phyloP scores from a whole-genome alignment of 352 stramenopile genomes.

The Phytopythium chamaehyphon region DNA sequence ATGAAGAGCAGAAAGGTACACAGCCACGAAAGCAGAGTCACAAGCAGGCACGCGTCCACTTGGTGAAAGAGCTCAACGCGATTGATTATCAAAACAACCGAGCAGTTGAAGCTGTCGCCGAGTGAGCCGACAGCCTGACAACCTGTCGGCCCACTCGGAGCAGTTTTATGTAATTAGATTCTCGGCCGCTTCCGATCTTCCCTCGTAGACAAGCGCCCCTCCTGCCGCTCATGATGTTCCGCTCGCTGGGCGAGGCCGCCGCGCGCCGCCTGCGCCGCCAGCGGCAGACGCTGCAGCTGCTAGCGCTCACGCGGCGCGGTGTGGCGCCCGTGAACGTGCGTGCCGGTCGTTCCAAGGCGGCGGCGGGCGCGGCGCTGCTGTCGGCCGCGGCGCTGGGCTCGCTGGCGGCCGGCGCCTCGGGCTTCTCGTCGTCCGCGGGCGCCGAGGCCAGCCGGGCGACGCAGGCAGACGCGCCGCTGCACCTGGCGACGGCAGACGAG shows the following conservation, averaged over 20 bases:
- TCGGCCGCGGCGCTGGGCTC: conserved; percentile 23
- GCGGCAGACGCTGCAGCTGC: conserved; percentile 23
- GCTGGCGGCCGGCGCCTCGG: conserved; percentile 10
- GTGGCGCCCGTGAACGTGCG: conserved; percentile 17
- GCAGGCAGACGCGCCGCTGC: conserved; percentile 15
- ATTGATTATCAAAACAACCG: no score
- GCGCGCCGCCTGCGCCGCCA: conserved; percentile 1
- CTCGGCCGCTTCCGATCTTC: no score
- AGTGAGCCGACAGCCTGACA: no score
- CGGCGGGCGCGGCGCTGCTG: conserved; percentile 11
- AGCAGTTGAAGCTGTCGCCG: no score
- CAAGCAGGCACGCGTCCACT: no score
- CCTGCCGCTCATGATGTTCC: no score
- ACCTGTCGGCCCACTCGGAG: no score
- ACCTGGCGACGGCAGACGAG: conserved; percentile 48
- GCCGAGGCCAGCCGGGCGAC: conserved; percentile 9
- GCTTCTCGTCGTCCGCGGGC: conserved; percentile 20
- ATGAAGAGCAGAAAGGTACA: no score
- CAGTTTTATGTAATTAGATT: no score
- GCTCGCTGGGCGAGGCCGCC: background rate
- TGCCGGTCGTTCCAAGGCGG: conserved; percentile 10
- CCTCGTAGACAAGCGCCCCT: no score
- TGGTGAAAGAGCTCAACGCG: no score
- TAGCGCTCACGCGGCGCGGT: conserved; percentile 18
- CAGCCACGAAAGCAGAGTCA: no score